Evolutionary conservation across 257 asterid species (phyloP).

Genomic region (Solanum rostratum): DNA sequence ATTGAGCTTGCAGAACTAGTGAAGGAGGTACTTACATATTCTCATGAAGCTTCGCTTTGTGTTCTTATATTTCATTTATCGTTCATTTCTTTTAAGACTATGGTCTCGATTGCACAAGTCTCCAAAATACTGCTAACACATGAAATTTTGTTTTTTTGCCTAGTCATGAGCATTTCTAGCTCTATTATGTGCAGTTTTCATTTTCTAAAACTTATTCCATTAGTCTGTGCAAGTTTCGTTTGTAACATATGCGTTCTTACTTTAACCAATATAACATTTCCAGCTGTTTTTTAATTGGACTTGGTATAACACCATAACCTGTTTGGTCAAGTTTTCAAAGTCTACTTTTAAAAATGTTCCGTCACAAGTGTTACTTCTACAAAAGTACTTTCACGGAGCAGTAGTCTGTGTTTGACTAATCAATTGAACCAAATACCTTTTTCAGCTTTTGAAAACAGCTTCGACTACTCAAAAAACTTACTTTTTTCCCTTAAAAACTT

Average conservation of each 20-base stretch:
- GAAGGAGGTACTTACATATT: constrained; percentile 26
- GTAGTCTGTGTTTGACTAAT: no score
- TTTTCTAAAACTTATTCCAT: not conserved
- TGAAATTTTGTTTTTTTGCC: not conserved
- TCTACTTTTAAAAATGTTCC: no score
- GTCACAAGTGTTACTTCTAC: no score
- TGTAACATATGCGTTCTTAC: not conserved
- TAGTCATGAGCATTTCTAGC: not conserved
- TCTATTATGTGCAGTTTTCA: not conserved
- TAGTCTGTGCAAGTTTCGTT: not conserved
- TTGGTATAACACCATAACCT: not conserved
- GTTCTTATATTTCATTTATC: not conserved
- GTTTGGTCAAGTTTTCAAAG: no score
- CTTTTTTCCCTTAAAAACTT: no score
- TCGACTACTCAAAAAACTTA: no score
- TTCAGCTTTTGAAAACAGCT: no score
- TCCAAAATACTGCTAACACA: not conserved
- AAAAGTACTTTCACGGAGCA: no score
- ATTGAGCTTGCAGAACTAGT: constrained; percentile 51
- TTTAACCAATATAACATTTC: not conserved
- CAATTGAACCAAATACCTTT: no score
- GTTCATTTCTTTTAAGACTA: not conserved
- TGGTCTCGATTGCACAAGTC: not conserved
- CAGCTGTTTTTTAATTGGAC: no score
- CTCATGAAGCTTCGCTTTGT: not conserved